Evolutionary conservation across 805 yeast genomes (phyloP), one percentile per base, ranked within the genome.

Genomic region (Scheffersomyces ergatensis): DNA sequence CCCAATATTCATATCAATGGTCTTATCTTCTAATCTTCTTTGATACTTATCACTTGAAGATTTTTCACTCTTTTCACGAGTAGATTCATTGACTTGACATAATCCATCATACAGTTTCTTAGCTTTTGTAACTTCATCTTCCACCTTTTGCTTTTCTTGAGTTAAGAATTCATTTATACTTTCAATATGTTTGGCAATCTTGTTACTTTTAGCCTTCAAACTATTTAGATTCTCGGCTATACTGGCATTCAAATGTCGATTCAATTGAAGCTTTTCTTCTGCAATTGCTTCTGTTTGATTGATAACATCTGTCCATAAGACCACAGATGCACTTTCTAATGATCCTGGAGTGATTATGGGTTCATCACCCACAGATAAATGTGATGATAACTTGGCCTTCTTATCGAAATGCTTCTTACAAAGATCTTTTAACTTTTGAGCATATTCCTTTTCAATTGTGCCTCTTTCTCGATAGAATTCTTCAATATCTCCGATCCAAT

Each of bases 271-370:
- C 50, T 80, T 82, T 50, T 86, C 95, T 39, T 73, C 77, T 27
- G 96, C 83, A 29, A 86, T 77, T 18, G 74, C 67, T 61, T 90
- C 97, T 1, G 96, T 87, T 55, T 88, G 93, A 3, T 85, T 74
- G 44, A 92, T 73, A 5, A 90, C 77, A 48, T 89, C 95, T 34
- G 78, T 88, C 99, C 99, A 92, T 1, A 95, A 78, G 11, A 87
- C 95, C 46, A 90, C 65, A 13, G 86, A 73, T 0, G 97, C 96
- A 48, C 86, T 76, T 57, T 93, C 98, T 37, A 92, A 69, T 0
- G 97, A 89, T 0, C 99, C 99, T 0, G 99, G 98, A 0, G 99
- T 93, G 33, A 87, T 77, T 32, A 81, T 76, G 0, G 99, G 99
- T 14, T 78, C 77, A 45, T 88, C 96, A 19, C 99, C 99, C 2